These are phyloP conservation scores for Ustilago shanxiensis DNA, from an alignment of 1,284 basidiomycete species.

Conservation along the genomic window DNA sequence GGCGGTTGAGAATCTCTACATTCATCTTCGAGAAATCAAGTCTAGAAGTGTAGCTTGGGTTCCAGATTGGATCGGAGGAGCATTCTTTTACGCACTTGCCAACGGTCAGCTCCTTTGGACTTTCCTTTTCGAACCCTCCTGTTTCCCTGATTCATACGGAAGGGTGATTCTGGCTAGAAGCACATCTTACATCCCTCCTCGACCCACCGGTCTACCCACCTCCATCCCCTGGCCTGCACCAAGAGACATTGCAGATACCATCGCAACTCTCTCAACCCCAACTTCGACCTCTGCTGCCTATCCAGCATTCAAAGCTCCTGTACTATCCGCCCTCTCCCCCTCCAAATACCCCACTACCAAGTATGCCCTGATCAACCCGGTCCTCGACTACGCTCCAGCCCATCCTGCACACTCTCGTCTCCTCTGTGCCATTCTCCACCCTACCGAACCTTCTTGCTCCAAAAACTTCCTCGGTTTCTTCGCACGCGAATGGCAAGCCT, in stretches of 20 bases:
- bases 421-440: constrained; percentile 62
- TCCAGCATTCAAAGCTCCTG: constrained; percentile 61
- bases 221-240: constrained; percentile 58
- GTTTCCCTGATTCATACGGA: constrained; percentile 55
- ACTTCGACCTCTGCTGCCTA: constrained; percentile 45
- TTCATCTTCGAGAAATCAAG: constrained; percentile 29
- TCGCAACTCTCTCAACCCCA: constrained; percentile 56
- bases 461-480: constrained; percentile 55
- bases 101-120: constrained; percentile 64
- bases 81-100: constrained; percentile 58
- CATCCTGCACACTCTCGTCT: constrained; percentile 59
- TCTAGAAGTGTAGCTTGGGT: constrained; percentile 48
- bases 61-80: constrained; percentile 56
- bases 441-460: constrained; percentile 55
- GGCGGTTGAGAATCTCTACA: constrained; percentile 42
- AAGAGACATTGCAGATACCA: constrained; percentile 53
- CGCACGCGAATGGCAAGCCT: constrained; percentile 53
- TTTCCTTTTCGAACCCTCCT: constrained; percentile 59
- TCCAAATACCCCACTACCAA: constrained; percentile 49
- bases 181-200: constrained; percentile 56
- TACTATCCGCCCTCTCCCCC: constrained; percentile 57
- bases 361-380: constrained; percentile 57
- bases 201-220: constrained; percentile 52
- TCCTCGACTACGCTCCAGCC: constrained; percentile 62
- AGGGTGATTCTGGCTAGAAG: constrained; percentile 54